Conservation (phyloP, 768 basidiomycete species). For the Kwoniella pini region DNA sequence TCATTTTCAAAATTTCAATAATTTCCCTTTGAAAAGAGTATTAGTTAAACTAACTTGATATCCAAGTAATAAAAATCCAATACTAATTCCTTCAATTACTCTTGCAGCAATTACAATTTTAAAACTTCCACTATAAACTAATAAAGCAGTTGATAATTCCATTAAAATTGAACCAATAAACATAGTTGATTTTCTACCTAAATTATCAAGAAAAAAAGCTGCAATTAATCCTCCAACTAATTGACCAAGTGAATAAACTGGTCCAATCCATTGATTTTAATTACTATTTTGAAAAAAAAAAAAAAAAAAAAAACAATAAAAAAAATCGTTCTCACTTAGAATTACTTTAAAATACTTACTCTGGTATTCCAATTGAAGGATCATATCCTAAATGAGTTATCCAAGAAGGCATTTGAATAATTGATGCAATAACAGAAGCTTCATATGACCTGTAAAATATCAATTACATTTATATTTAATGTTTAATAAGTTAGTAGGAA, state of each 20-base stretch:
- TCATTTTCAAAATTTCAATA: neutral
- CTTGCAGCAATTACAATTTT: constrained; percentile 35
- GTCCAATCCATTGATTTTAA: constrained; percentile 41
- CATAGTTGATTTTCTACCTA: constrained; percentile 35
- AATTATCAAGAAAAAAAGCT: constrained; percentile 33
- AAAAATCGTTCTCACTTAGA: too few relatives aligned
- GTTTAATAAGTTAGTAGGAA: neutral
- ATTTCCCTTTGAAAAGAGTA: neutral
- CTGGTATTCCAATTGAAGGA: constrained; percentile 21
- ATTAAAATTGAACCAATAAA: constrained; percentile 28
- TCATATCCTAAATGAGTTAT: constrained; percentile 34
- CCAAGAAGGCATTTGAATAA: constrained; percentile 37
- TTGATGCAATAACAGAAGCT: constrained; percentile 34
- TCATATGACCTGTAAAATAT: constrained; percentile 31
- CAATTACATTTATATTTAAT: neutral
- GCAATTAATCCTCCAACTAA: constrained; percentile 35
- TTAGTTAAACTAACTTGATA: constrained; percentile 26
- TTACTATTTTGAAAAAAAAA: too few relatives aligned
- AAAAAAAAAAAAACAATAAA: too few relatives aligned
- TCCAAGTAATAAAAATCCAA: constrained; percentile 35
- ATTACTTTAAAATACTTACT: constrained; percentile 27
- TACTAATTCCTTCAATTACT: constrained; percentile 36
- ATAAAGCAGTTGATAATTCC: constrained; percentile 32
- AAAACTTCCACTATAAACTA: constrained; percentile 31
- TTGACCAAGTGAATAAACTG: constrained; percentile 40